Conservation (phyloP, 208 protist genomes). For the Trypanosoma boissoni region DNA sequence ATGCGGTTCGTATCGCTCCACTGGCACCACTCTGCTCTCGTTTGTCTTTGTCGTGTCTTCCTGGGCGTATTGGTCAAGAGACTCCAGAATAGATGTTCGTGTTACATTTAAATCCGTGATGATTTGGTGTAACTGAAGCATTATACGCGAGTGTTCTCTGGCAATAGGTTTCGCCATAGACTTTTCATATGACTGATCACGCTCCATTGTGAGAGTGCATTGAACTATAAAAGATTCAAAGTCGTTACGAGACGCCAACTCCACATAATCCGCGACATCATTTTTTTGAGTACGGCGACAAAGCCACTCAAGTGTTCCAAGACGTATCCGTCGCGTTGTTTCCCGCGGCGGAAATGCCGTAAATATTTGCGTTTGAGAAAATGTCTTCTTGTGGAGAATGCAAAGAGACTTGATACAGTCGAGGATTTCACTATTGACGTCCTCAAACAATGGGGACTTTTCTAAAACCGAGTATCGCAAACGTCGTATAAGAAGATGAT, state of each 20-base stretch:
- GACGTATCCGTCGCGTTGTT: slow-evolving; percentile 13
- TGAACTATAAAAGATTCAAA: slow-evolving; percentile 76
- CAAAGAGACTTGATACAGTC: slow-evolving; percentile 61
- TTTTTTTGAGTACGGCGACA: slow-evolving; percentile 30
- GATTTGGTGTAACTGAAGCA: slow-evolving; percentile 36
- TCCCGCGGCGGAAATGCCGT: slow-evolving; percentile 2
- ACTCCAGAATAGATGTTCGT: slow-evolving; percentile 29
- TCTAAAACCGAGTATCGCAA: slow-evolving; percentile 43
- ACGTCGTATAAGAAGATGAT: slow-evolving; percentile 70
- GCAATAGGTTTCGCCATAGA: slow-evolving; percentile 31
- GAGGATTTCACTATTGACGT: slow-evolving; percentile 60
- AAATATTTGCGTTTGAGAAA: slow-evolving; percentile 62
- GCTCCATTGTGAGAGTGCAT: slow-evolving; percentile 58
- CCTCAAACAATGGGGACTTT: slow-evolving; percentile 23
- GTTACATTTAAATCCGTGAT: slow-evolving; percentile 43
- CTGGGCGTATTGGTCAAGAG: slow-evolving; percentile 21
- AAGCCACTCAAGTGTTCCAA: slow-evolving; percentile 29
- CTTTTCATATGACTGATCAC: slow-evolving; percentile 65
- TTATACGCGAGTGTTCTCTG: slow-evolving; percentile 27
- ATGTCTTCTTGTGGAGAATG: slow-evolving; percentile 46
- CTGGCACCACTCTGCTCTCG: slow-evolving; percentile 1
- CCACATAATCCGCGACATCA: slow-evolving; percentile 67
- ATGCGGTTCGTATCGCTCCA: slow-evolving; percentile 24
- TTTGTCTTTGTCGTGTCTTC: neutral
- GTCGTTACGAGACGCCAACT: slow-evolving; percentile 74